Base-by-base conservation (phyloP, 768 basidiomycete species). In the Hygrophoropsis aurantiaca region DNA sequence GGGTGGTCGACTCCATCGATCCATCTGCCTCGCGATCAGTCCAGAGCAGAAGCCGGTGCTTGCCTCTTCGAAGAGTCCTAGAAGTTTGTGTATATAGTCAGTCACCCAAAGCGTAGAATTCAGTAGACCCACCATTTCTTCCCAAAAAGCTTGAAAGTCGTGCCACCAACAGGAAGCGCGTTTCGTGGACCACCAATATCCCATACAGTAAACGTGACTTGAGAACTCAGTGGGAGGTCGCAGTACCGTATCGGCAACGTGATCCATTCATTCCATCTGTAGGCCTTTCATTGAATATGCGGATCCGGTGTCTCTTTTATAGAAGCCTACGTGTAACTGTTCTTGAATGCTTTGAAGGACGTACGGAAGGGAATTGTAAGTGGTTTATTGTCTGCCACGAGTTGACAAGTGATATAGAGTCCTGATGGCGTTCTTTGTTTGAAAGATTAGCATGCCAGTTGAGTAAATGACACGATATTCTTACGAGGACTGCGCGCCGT, bases 221-320 rank as follows among this genome's bases (percentile, higher is more conserved):
- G 94, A 1, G 93, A 84, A 62, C 74, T 87, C 40, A 92, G 67
- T 0, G 93, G 92, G n/a, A 99, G 74, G 61, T 97, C 94, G 51
- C 93, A 92, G 55, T 95, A 97, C 23, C 85, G 84, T 59, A 97
- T 90, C 0, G 95, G 95, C 10, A 98, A 71, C 0, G 87, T 85
- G 33, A 99, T 83, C 81, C 87, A 89, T 73, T 98, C 93, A 61
- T 97, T 97, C 95, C 95, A 99, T 23, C 88, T 92, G 54, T 18
- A 49, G 34, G 47, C n/a, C n/a, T n/a, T n/a, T n/a, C n/a, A 18
- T 40, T 6, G 34, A 36, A 19, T 46, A 35, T 18, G 40, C 40
- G 23, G 11, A 32, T 32, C 24, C 25, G 20, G 16, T 27, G n/a
- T 9, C n/a, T 40, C 27, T 27, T 23, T 32, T 19, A 33, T 42